Evolutionary conservation across 2,329 filamentous ascomycete species (phyloP), one percentile per base, ranked within the genome.

Genomic region (Byssoonygena ceratinophila): DNA sequence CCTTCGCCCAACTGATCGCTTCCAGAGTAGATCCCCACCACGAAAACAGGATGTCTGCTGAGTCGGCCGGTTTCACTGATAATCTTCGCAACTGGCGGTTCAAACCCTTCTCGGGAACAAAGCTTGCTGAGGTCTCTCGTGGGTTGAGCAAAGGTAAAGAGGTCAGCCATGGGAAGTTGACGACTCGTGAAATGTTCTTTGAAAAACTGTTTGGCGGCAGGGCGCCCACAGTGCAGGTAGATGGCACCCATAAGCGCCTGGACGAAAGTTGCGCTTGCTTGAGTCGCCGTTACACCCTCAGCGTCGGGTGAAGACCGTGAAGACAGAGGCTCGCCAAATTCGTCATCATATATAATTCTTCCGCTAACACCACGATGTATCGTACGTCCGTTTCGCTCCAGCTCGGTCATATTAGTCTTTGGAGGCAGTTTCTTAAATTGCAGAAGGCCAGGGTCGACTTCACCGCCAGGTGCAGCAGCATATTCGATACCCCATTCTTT

Each of bases 11-110:
- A 76, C 77, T 92, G 91, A 67, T 98, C 90, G 55, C 77, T 76
- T 48, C 91, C 92, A 59, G 86, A 94, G 74, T 85, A 98, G 56
- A 98, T 90, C 54, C 91, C 92, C 12, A 98, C 90, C 27, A 96
- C 82, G 64, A 84, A 97, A 14, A 98, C 92, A 14, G 92, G 91
- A 54, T 86, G 86, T 66, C 85, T 81, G 62, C 85, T 92, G 60
- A 79, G 69, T 54, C 92, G 82, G 66, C 92, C 92, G 2, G 92
- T 97, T 74, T 98, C 92, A 61, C 83, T 87, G 61, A 95, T 78
- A 51, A 98, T 79, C 53, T 90, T 81, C 14, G 92, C 92, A 23
- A 96, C 79, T 0, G 92, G 92, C 7, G 81, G 68, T 60, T 94
- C 87, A 69, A 97, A 97, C 58, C 85, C 84, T 73, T 98, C 92